A percentile compares a stretch with the other conserved stretches of the same genome.
Evolutionary conservation across 2,329 filamentous ascomycete species (phyloP).

Genomic region (Fusarium sp.): DNA sequence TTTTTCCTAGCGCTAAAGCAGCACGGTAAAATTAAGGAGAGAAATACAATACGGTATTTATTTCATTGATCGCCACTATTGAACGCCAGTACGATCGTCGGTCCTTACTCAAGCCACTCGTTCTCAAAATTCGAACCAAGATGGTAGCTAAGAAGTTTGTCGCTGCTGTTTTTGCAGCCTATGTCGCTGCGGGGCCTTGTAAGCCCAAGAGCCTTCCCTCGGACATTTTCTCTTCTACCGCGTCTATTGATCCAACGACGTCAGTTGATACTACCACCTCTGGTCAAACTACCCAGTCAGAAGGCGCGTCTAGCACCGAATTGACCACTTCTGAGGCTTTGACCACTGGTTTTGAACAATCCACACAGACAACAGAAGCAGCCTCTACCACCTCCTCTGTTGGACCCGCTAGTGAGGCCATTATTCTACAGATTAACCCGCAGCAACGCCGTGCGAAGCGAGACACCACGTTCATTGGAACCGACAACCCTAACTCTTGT

Average conservation of each 20-base stretch:
- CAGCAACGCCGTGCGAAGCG: not conserved
- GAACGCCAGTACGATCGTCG: not conserved
- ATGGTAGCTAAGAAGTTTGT: not conserved
- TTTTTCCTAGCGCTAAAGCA: not conserved
- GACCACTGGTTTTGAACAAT: not conserved
- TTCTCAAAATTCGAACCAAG: not conserved
- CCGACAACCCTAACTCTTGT: not conserved
- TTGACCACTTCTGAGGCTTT: not conserved
- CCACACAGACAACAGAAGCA: not conserved
- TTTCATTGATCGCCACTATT: not conserved
- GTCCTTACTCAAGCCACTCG: not conserved
- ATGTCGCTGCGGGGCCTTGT: conserved; percentile 9
- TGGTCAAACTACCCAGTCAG: not conserved
- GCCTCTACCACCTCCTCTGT: not conserved
- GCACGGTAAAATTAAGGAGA: not conserved
- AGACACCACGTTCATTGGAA: not conserved
- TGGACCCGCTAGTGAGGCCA: not conserved
- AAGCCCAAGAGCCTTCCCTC: not conserved
- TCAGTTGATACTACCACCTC: not conserved
- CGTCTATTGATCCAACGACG: not conserved
- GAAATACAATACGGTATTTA: not conserved
- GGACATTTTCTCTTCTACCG: not conserved
- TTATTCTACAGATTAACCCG: conserved; percentile 2
- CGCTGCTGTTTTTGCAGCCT: not conserved
- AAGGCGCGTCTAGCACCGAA: not conserved